Conservation (phyloP, 106 monocot genomes). For the Platanthera guangdongensis region DNA sequence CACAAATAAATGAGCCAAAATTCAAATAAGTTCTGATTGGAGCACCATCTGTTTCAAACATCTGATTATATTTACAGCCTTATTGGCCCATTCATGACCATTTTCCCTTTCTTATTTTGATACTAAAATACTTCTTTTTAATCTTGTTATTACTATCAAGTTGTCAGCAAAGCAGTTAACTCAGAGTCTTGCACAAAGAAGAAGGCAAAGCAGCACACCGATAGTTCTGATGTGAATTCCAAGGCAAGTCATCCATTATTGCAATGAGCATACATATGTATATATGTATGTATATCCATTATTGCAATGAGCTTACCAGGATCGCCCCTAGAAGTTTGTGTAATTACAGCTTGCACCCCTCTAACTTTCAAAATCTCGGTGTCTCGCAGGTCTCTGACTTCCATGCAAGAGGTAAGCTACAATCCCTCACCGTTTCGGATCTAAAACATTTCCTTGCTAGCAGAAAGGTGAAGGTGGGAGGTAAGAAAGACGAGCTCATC, state of each 20-base stretch:
- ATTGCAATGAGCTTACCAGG: too few species aligned
- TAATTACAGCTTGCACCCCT: too few species aligned
- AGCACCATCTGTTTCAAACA: not conserved
- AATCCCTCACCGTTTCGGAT: constrained; percentile 62
- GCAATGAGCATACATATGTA: not conserved
- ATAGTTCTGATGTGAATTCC: constrained; percentile 26
- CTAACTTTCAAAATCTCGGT: not conserved
- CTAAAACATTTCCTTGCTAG: constrained; percentile 56
- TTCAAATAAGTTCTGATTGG: too few species aligned
- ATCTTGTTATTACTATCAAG: constrained; percentile 8
- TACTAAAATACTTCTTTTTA: constrained; percentile 5
- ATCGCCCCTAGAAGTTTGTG: too few species aligned
- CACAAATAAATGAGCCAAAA: too few species aligned
- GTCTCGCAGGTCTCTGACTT: constrained; percentile 41
- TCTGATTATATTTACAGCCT: not conserved
- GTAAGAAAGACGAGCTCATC: constrained; percentile 69
- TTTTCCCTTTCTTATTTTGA: constrained; percentile 1
- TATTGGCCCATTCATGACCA: not conserved
- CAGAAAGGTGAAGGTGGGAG: constrained; percentile 72
- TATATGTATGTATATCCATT: not conserved
- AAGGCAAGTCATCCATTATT: constrained; percentile 25
- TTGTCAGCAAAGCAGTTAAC: constrained; percentile 29
- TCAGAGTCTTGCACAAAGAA: constrained; percentile 18
- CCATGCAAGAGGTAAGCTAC: constrained; percentile 44
- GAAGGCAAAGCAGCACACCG: constrained; percentile 13